Percentiles rank a stretch among this genome's conserved stretches.
Conservation (phyloP, 176 grass and related monocot genomes). For the Phoenix dactylifera region DNA sequence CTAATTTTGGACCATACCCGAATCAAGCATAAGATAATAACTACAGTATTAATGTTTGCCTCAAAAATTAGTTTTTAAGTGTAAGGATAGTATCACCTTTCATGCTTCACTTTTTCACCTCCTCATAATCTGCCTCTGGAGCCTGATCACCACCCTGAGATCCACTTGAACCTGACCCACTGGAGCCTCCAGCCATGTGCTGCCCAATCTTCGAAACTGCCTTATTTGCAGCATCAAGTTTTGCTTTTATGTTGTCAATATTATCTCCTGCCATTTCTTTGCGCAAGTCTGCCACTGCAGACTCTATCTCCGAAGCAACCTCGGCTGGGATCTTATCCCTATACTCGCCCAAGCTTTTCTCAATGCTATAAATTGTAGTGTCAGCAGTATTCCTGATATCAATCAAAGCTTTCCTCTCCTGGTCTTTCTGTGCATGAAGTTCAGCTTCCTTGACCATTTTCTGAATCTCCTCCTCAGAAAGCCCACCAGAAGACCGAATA, state of each 20-base stretch:
- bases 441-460: slow-evolving; percentile 35
- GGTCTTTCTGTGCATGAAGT: slow-evolving; percentile 32
- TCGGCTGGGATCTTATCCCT: slow-evolving; percentile 24
- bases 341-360: slow-evolving; percentile 42
- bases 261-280: slow-evolving; percentile 28
- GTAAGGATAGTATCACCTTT: too few relatives aligned
- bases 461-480: slow-evolving; percentile 35
- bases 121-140: slow-evolving; percentile 31
- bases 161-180: background rate
- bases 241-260: slow-evolving; percentile 26
- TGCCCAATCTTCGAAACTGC: slow-evolving; percentile 22
- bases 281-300: slow-evolving; percentile 5
- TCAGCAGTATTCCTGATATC: slow-evolving; percentile 30
- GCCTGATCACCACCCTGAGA: slow-evolving; percentile 15
- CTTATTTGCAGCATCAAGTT: slow-evolving; percentile 26
- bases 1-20: too few relatives aligned
- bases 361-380: slow-evolving; percentile 28
- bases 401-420: slow-evolving; percentile 33
- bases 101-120: slow-evolving; percentile 23
- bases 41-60: too few relatives aligned
- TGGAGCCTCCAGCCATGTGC: slow-evolving; percentile 25
- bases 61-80: too few relatives aligned
- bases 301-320: slow-evolving; percentile 33
- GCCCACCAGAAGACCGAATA: slow-evolving; percentile 30
- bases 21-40: too few relatives aligned